Evolutionary conservation across 1,284 basidiomycete genomes (phyloP), one percentile per base, ranked within the genome.

Genomic region (Schizopora paradoxa): DNA sequence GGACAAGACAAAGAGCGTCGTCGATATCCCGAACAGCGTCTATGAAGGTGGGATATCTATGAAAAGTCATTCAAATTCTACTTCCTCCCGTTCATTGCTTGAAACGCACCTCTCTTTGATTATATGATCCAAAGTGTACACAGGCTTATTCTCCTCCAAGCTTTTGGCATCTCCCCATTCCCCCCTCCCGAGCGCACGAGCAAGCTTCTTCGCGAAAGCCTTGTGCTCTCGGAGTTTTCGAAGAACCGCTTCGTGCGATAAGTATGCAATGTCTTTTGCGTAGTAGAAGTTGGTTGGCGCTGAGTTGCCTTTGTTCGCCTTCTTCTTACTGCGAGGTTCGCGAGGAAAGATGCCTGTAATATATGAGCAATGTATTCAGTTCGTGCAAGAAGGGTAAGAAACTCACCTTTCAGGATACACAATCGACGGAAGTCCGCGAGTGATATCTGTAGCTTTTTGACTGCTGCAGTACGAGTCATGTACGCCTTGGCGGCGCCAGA

Each of bases 251-350:
- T 99, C 96, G 62, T 99, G 96, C 13, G 92, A 86, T 39, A 99
- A 82, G 67, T 95, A 99, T 46, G 91, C 90, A 56, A 99, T 96
- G 62, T 99, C 96, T 69, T 99, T 99, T 43, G 91, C 75, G 66
- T 98, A 98, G 73, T 99, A 99, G 70, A 99, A 99, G 4, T 94
- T 91, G 1, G 94, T 93, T 2, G 95, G 93, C 0, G 92, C 94
- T 31, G 93, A 92, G 4, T 91, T 95, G 3, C 96, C 96, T 66
- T 97, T 98, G 72, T 99, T 99, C 45, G 95, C 96, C 55, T 86
- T 85, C 66, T 98, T 99, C 62, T 82, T 81, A 68, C 82, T 86
- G 41, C 84, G 79, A 14, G 96, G 96, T 64, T 99, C 95, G 42
- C 95, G 87, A 52, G 96, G 96, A 66, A 95, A 98, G 62, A 99